phyloP scores from a whole-genome alignment of 305 asterid species.

The Solanum hybrid region DNA sequence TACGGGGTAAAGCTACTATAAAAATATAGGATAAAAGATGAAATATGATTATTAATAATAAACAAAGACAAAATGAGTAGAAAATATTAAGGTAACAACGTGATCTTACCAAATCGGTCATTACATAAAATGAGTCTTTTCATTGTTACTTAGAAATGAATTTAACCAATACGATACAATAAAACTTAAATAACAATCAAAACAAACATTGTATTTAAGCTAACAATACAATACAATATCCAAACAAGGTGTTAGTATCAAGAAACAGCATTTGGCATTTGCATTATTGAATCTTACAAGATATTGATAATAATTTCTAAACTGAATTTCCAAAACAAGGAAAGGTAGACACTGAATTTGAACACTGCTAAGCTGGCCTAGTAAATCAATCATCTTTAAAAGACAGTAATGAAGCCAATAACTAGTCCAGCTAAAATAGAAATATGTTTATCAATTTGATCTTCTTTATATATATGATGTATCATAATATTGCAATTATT shows the following conservation, averaged over 20 bases:
- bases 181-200: too few relatives aligned
- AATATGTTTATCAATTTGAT: background rate
- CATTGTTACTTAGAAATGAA: background rate
- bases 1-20: too few relatives aligned
- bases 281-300: background rate
- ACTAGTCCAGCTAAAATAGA: background rate
- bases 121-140: background rate
- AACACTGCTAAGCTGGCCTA: background rate
- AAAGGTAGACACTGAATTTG: background rate
- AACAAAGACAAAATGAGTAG: background rate
- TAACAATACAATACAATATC: background rate
- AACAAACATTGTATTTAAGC: too few relatives aligned
- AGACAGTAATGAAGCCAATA: background rate
- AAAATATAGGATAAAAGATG: too few relatives aligned
- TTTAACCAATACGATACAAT: too few relatives aligned
- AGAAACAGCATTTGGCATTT: background rate
- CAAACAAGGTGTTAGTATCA: background rate
- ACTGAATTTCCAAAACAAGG: background rate
- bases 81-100: too few relatives aligned
- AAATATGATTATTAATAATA: too few relatives aligned
- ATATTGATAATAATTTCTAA: background rate
- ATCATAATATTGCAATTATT: background rate
- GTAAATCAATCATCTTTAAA: background rate
- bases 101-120: accelerated
- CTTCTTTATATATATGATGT: background rate